A percentile compares a stretch with the other conserved stretches of the same genome.
phyloP scores from a whole-genome alignment of 352 stramenopile genomes.

The Phytophthora colocasiae region DNA sequence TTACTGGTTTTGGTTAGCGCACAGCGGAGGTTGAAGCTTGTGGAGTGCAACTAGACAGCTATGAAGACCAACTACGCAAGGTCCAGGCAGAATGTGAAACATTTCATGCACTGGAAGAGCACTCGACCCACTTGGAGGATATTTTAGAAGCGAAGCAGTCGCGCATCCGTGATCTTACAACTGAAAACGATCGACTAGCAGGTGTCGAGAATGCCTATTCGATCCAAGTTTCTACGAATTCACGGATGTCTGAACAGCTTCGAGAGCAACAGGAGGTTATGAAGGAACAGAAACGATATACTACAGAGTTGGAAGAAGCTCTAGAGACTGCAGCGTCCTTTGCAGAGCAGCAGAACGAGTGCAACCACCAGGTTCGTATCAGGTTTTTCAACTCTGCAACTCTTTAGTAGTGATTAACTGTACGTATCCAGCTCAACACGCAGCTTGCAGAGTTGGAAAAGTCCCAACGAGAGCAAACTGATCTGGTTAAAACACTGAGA shows the following conservation, averaged over 20 bases:
- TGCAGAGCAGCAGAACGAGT: constrained; percentile 47
- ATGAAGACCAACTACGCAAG: constrained; percentile 36
- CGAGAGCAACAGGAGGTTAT: constrained; percentile 26
- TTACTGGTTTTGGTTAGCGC: constrained; percentile 14
- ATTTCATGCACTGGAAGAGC: constrained; percentile 38
- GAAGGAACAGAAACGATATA: constrained; percentile 14
- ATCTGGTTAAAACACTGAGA: constrained; percentile 20
- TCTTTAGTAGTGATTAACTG: not conserved
- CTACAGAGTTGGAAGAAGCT: constrained; percentile 25
- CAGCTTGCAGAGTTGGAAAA: constrained; percentile 26
- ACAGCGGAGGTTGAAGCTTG: constrained; percentile 31
- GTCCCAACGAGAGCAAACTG: constrained; percentile 19
- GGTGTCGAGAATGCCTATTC: constrained; percentile 37
- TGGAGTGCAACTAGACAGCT: constrained; percentile 22
- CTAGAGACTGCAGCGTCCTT: constrained; percentile 38
- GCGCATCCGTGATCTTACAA: constrained; percentile 34
- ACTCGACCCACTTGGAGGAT: constrained; percentile 16
- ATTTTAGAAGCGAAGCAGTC: constrained; percentile 16
- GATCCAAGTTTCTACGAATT: constrained; percentile 22
- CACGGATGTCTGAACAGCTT: constrained; percentile 14
- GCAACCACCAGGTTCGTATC: constrained; percentile 40
- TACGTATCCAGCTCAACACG: constrained; percentile 15
- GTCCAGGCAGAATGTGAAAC: constrained; percentile 25
- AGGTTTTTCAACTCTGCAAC: not conserved
- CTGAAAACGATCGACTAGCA: constrained; percentile 46